phyloP scores from a whole-genome alignment of 768 basidiomycete species.

The Lentinula edodes region DNA sequence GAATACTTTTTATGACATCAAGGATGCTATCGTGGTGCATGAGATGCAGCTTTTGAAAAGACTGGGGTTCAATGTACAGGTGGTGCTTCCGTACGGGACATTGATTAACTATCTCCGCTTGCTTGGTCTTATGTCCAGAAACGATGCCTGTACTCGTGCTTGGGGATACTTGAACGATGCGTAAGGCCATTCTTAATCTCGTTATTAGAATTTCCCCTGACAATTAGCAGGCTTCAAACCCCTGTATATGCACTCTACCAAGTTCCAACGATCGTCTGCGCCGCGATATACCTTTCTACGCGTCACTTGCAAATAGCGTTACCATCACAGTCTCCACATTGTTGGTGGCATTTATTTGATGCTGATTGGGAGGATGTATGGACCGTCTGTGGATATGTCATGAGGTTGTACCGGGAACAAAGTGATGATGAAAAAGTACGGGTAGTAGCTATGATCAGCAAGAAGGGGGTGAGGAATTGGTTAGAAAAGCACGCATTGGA shows the following conservation, averaged over 20 bases:
- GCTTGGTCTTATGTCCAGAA: conserved; percentile 73
- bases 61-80: conserved; percentile 91
- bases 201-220: neutral
- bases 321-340: conserved; percentile 61
- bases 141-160: conserved; percentile 66
- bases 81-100: conserved; percentile 89
- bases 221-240: conserved; percentile 72
- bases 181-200: conserved; percentile 43
- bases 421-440: conserved; percentile 36
- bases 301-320: conserved; percentile 70
- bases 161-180: conserved; percentile 98
- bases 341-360: conserved; percentile 96
- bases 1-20: conserved; percentile 86
- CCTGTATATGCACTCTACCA: conserved; percentile 89
- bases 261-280: conserved; percentile 84
- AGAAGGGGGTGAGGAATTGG: conserved; percentile 81
- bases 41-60: conserved; percentile 99
- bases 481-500: conserved; percentile 46
- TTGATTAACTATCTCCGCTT: conserved; percentile 92
- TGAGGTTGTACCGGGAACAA: conserved; percentile 69
- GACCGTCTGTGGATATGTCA: conserved; percentile 78
- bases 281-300: conserved; percentile 78
- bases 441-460: conserved; percentile 58
- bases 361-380: conserved; percentile 86
- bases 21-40: conserved; percentile 87